These are phyloP conservation scores for Wickerhamiella spandovensis DNA, from an alignment of 805 yeast species.

Conservation along the genomic window DNA sequence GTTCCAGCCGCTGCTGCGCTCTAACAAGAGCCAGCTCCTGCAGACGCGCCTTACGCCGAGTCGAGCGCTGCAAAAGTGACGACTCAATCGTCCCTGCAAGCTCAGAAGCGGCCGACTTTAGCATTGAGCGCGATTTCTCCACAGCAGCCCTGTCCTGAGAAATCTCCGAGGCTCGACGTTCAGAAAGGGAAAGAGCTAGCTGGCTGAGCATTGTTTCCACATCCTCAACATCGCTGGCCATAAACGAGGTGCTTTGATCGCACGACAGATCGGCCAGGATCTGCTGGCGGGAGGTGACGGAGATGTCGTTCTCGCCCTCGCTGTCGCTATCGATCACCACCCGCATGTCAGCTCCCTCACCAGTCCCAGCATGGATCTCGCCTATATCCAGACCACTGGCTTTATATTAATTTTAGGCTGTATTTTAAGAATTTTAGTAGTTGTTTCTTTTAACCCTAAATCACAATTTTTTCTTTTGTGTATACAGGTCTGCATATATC, in stretches of 20 bases:
- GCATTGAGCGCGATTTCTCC: not conserved
- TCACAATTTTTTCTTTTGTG: too few relatives aligned
- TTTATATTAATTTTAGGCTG: too few relatives aligned
- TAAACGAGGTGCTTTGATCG: not conserved
- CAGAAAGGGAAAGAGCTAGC: not conserved
- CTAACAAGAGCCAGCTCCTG: not conserved
- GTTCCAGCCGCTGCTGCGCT: constrained; percentile 4
- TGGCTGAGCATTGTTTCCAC: not conserved
- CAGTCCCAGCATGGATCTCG: not conserved
- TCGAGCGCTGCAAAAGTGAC: not conserved
- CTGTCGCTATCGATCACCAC: not conserved
- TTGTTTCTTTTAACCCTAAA: too few relatives aligned
- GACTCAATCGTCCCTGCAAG: not conserved
- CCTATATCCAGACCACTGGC: too few relatives aligned
- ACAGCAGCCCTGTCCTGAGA: not conserved
- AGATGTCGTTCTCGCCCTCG: not conserved
- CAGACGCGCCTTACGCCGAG: not conserved
- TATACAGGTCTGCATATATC: too few relatives aligned
- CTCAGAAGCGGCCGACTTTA: not conserved
- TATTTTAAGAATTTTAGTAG: too few relatives aligned
- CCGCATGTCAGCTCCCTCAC: not conserved
- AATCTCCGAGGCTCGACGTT: not conserved
- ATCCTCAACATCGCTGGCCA: not conserved
- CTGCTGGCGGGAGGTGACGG: not conserved
- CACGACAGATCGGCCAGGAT: not conserved